Conservation (phyloP, 768 basidiomycete genomes). For the Kwoniella dejecticola region DNA sequence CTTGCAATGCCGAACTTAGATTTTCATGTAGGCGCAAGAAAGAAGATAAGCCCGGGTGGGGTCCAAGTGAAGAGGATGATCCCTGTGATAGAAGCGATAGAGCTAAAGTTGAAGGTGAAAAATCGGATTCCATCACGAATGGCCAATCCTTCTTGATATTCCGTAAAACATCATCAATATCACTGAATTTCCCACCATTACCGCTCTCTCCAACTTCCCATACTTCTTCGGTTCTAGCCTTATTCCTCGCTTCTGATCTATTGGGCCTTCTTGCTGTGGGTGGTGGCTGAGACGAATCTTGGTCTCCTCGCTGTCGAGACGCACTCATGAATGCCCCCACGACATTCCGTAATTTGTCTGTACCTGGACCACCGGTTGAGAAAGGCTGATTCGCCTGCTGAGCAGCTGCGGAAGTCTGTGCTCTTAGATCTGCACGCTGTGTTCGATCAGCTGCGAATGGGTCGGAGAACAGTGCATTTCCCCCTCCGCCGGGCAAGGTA, state of each 20-base stretch:
- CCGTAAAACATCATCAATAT: conserved; percentile 85
- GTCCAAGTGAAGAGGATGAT: conserved; percentile 26
- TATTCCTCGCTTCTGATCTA: conserved; percentile 28
- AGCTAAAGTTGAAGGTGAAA: conserved; percentile 91
- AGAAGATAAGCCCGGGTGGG: conserved; percentile 35
- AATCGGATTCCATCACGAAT: conserved; percentile 64
- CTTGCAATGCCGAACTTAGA: conserved; percentile 50
- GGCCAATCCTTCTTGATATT: conserved; percentile 89
- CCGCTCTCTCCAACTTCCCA: conserved; percentile 34
- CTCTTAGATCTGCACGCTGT: conserved; percentile 42
- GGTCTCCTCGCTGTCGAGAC: conserved; percentile 19
- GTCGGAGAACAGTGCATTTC: conserved; percentile 35
- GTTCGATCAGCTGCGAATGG: conserved; percentile 48
- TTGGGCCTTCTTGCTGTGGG: conserved; percentile 20
- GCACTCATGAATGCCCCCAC: conserved; percentile 51
- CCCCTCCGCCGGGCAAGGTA: background rate
- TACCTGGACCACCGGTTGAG: conserved; percentile 24
- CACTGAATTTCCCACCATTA: conserved; percentile 63
- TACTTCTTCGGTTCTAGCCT: conserved; percentile 20
- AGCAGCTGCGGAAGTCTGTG: conserved; percentile 32
- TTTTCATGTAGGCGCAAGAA: conserved; percentile 49
- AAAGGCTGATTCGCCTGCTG: conserved; percentile 27
- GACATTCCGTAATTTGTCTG: conserved; percentile 47
- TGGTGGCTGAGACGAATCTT: conserved; percentile 13
- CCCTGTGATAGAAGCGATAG: conserved; percentile 67